Evolutionary conservation across 257 asterid species (phyloP), one percentile per base, ranked within the genome.

Genomic region (Solanum arcanum): DNA sequence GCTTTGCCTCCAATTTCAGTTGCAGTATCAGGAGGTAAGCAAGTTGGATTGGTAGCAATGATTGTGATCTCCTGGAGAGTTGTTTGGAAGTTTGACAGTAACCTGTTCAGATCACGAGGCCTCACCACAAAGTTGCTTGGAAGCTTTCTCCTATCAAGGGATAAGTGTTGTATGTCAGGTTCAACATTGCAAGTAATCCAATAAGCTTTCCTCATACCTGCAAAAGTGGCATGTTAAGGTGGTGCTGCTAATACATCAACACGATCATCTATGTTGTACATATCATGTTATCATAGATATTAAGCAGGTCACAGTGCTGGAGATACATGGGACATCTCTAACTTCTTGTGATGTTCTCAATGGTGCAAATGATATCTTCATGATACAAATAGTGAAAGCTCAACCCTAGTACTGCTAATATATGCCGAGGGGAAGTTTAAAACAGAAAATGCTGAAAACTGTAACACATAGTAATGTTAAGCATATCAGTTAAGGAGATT

Each of bases 1-100:
- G 98, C 98, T 92, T 97, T 97, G 62, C 98, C 96, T 75, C 96
- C 98, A 92, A 97, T 90, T 89, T 97, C 98, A 90, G 91, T 93
- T 73, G 91, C 93, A 87, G 91, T 91, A 90, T 94, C 97, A 74
- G 91, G 91, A 81, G 98, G 95, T 88, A 91, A 75, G 84, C 90
- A 91, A 88, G 93, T 84, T 46, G 92, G 95, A 83, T 94, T 94
- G 80, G 98, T 94, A 90, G 98, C 98, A 88, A 97, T 94, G 86
- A 97, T 83, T 21, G 99, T 95, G 74, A 97, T 97, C 94, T 97
- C 98, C 90, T 95, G 98, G 86, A 97, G 99, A 86, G 89, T 94
- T 83, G 98, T 90, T 89, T 95, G 99, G 86, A 95, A 97, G 88
- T 97, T 97, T 89, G 93, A 95, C 31, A 97, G 89, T 86, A 97